These are phyloP conservation scores for Atkinsonella texensis DNA, from an alignment of 2,329 filamentous ascomycete species.

Conservation along the genomic window DNA sequence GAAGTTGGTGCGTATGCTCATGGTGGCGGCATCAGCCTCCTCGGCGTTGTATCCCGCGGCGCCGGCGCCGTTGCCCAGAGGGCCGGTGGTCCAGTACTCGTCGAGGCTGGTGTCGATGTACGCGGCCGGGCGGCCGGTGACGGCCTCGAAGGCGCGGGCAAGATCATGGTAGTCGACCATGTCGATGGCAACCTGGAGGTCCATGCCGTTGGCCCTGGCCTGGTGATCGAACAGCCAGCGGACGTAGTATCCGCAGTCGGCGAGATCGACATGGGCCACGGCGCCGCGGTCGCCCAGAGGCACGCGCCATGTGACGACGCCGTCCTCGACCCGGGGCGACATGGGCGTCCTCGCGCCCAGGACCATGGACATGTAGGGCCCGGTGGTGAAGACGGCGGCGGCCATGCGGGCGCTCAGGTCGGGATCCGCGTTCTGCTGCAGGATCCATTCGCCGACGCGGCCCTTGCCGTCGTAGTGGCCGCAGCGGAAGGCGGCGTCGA, in stretches of 20 bases:
- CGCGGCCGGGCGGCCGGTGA: constrained; percentile 29
- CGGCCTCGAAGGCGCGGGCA: constrained; percentile 27
- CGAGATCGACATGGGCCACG: constrained; percentile 29
- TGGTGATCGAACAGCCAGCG: constrained; percentile 37
- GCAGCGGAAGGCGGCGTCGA: constrained; percentile 28
- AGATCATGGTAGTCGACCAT: constrained; percentile 28
- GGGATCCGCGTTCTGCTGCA: constrained; percentile 23
- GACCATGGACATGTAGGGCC: constrained; percentile 35
- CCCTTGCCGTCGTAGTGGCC: constrained; percentile 39
- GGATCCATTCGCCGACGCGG: constrained; percentile 30
- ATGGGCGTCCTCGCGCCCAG: constrained; percentile 25
- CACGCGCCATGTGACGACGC: constrained; percentile 27
- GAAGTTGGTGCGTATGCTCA: constrained; percentile 35
- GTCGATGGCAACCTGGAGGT: constrained; percentile 32
- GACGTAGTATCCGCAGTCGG: constrained; percentile 34
- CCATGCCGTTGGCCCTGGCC: constrained; percentile 28
- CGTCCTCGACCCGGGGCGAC: constrained; percentile 26
- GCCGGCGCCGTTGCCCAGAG: constrained; percentile 8
- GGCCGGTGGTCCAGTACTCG: constrained; percentile 18
- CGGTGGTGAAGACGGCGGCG: constrained; percentile 27
- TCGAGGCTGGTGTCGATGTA: constrained; percentile 25
- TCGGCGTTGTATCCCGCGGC: constrained; percentile 26
- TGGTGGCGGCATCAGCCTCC: constrained; percentile 16
- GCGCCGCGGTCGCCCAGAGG: constrained; percentile 28
- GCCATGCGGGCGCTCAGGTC: constrained; percentile 16